Evolutionary conservation across 805 yeast species (phyloP).

Genomic region (Grigorovia jiainica): DNA sequence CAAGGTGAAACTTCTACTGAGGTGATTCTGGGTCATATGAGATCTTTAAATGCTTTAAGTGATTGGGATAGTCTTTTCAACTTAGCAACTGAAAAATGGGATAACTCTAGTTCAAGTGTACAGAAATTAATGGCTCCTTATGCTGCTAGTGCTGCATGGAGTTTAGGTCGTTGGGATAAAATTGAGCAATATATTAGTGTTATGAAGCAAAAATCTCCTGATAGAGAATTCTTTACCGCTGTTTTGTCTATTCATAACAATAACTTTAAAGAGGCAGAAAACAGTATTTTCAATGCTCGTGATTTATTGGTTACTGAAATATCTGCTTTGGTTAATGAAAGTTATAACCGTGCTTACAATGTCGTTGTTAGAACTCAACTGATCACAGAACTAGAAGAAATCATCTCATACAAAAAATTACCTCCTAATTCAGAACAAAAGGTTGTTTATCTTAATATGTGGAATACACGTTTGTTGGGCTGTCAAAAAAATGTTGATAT

Average conservation of each 20-base stretch:
- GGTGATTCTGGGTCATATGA: conserved; percentile 90
- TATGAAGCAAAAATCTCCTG: conserved; percentile 87
- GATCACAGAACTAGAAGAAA: conserved; percentile 92
- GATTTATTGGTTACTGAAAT: conserved; percentile 85
- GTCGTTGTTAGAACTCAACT: conserved; percentile 94
- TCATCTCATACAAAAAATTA: conserved; percentile 73
- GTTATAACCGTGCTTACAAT: conserved; percentile 90
- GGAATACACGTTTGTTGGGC: conserved; percentile 85
- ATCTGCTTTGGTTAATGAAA: conserved; percentile 86
- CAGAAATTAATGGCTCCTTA: conserved; percentile 82
- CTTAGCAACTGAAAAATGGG: conserved; percentile 81
- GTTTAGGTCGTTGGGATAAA: conserved; percentile 89
- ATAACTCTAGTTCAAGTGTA: conserved; percentile 54
- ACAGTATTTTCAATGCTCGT: conserved; percentile 72
- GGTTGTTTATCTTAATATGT: conserved; percentile 69
- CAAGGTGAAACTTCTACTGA: conserved; percentile 53
- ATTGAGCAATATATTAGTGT: conserved; percentile 85
- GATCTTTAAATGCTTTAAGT: conserved; percentile 91
- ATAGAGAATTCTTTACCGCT: conserved; percentile 87
- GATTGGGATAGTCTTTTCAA: conserved; percentile 91
- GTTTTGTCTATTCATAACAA: conserved; percentile 74
- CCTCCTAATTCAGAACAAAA: conserved; percentile 76
- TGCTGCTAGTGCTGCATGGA: conserved; percentile 98
- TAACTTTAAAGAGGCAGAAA: conserved; percentile 69
- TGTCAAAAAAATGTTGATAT: conserved; percentile 93